Percentiles rank a stretch among this genome's conserved stretches.
Conservation (phyloP, 768 basidiomycete species). For the Suillus hirtellus region DNA sequence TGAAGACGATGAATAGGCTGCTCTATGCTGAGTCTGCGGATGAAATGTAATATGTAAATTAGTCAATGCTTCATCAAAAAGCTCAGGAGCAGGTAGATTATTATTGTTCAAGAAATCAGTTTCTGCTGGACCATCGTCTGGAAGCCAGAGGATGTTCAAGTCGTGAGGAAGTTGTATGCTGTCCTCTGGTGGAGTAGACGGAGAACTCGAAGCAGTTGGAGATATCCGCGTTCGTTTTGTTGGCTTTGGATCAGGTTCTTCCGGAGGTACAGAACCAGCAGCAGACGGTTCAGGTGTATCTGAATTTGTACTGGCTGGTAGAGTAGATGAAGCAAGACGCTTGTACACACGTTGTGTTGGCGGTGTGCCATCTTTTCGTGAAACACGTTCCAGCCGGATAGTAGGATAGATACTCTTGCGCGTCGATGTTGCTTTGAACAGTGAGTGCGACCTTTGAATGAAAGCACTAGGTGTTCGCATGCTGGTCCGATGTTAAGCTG, state of each 20-base stretch:
- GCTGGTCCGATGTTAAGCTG: slow-evolving; percentile 3
- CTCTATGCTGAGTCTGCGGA: slow-evolving; percentile 78
- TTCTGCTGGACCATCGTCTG: slow-evolving; percentile 32
- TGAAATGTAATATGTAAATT: slow-evolving; percentile 78
- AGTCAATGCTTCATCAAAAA: slow-evolving; percentile 74
- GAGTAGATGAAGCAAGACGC: slow-evolving; percentile 13
- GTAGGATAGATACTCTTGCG: slow-evolving; percentile 26
- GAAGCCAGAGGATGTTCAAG: slow-evolving; percentile 67
- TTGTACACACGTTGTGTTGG: slow-evolving; percentile 13
- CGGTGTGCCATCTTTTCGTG: slow-evolving; percentile 27
- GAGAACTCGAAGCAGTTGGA: neutral
- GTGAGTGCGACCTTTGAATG: slow-evolving; percentile 34
- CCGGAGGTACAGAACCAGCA: slow-evolving; percentile 2
- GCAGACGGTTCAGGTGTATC: slow-evolving; percentile 2
- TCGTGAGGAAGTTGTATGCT: slow-evolving; percentile 52
- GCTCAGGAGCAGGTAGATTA: slow-evolving; percentile 67
- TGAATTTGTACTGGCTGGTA: neutral
- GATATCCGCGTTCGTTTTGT: slow-evolving; percentile 2
- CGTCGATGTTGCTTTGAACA: slow-evolving; percentile 28
- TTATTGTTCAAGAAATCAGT: slow-evolving; percentile 30
- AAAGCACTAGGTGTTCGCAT: slow-evolving; percentile 40
- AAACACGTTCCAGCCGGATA: slow-evolving; percentile 16
- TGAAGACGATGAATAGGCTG: slow-evolving; percentile 55
- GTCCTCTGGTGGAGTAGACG: slow-evolving; percentile 21
- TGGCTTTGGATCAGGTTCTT: slow-evolving; percentile 11